A percentile compares a stretch with the other conserved stretches of the same genome.
Evolutionary conservation across 202 grass and related monocot genomes (phyloP).

Genomic region (Carex sylvatica): DNA sequence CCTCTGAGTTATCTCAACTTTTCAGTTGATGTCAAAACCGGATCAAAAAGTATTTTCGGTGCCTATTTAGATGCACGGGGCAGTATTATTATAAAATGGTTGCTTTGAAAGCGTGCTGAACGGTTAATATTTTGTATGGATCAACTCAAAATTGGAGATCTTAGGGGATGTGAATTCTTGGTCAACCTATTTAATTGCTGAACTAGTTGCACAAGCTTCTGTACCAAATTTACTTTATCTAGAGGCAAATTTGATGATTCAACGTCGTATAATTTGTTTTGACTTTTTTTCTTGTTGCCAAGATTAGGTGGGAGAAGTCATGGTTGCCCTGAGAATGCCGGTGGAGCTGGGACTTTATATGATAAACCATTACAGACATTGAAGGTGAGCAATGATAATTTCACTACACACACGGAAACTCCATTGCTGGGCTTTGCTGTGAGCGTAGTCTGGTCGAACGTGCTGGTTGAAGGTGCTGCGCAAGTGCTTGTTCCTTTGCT

Average conservation of each 20-base stretch:
- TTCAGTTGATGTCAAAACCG: no score
- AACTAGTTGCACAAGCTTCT: neutral
- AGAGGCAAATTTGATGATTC: neutral
- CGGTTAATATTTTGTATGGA: no score
- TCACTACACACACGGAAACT: constrained; percentile 85
- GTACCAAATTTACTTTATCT: neutral
- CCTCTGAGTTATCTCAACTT: no score
- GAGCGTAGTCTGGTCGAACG: constrained; percentile 85
- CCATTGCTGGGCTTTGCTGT: constrained; percentile 88
- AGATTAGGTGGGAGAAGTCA: constrained; percentile 77
- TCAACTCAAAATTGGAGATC: no score
- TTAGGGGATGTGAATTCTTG: no score
- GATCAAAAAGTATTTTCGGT: no score
- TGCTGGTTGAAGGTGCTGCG: constrained; percentile 80
- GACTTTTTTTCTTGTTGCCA: constrained; percentile 16
- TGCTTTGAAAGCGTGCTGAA: no score
- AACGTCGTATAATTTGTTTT: neutral
- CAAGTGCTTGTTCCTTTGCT: constrained; percentile 92
- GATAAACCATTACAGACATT: constrained; percentile 80
- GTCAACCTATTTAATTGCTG: neutral
- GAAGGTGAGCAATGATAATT: constrained; percentile 95
- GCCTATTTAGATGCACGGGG: no score
- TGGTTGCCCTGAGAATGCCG: constrained; percentile 85
- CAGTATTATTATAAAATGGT: no score
- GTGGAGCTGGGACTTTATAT: constrained; percentile 90